Percentiles rank a stretch among this genome's conserved stretches.
These are phyloP conservation scores for Mycena rebaudengoi DNA, from an alignment of 768 basidiomycete species.

Conservation along the genomic window DNA sequence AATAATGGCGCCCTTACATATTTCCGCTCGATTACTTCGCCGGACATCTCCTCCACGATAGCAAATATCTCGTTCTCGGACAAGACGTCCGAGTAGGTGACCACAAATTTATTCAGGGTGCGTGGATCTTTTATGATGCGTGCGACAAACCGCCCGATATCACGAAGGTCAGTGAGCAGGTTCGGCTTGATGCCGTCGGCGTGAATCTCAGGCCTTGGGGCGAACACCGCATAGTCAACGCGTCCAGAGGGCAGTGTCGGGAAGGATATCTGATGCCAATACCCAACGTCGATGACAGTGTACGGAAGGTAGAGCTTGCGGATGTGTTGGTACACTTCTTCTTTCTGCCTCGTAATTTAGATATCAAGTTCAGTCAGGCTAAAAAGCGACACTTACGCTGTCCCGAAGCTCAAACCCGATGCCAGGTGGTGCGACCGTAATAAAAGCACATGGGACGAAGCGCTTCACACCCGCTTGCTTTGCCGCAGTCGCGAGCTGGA, in stretches of 20 bases:
- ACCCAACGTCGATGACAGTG: conserved; percentile 40
- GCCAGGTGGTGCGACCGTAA: not conserved
- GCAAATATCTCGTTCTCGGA: no score
- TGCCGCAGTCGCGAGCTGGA: no score
- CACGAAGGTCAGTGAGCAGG: conserved; percentile 28
- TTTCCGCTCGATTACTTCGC: no score
- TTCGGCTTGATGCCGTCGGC: conserved; percentile 25
- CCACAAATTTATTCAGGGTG: no score
- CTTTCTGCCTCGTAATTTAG: conserved; percentile 28
- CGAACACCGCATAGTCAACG: not conserved
- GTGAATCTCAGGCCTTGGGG: conserved; percentile 20
- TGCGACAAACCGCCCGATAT: conserved; percentile 35
- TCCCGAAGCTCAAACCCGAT: not conserved
- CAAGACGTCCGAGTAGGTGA: no score
- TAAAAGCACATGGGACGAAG: no score
- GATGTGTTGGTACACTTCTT: conserved; percentile 31
- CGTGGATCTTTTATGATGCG: conserved; percentile 38
- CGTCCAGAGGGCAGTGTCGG: conserved; percentile 7
- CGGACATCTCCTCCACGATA: no score
- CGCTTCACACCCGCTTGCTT: no score
- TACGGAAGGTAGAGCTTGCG: conserved; percentile 28
- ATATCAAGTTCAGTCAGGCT: not conserved
- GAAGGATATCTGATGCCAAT: conserved; percentile 36
- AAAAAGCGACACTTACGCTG: not conserved
- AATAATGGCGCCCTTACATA: no score